Base-by-base conservation (phyloP, 2,329 filamentous ascomycete species). In the Thielaviopsis populi region DNA sequence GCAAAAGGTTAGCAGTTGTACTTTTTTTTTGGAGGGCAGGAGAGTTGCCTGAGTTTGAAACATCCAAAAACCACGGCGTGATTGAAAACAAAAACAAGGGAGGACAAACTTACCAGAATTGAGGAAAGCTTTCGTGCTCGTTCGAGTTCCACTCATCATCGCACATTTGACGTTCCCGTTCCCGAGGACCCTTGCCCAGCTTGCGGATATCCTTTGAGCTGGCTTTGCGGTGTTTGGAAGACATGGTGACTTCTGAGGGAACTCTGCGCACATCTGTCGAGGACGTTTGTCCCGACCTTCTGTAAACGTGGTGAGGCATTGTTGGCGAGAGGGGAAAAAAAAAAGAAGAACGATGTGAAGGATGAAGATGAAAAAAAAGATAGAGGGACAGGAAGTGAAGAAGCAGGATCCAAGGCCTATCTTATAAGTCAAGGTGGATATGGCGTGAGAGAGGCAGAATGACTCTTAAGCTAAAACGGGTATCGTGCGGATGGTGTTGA, bases 231-330 rank as follows among this genome's bases (percentile, higher is more conserved):
- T 74, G 74, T 69, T 79, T 73, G 60, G 72, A 70, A 43, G 80
- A 77, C 53, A 79, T 75, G 70, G 78, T 79, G 68, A 77, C 74
- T 67, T 77, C 78, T 10, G 77, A 69, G 48, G 77, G 71, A 64
- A 81, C 79, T 61, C 60, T 50, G 53, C 80, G 78, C 27, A 80
- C 77, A 68, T 83, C 81, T 50, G 80, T 81, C 72, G 75, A 75
- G 63, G 80, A 81, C 53, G 78, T 76, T 72, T 80, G 80, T 66
- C 75, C 74, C 66, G 77, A 76, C 69, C 72, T 74, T 73, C 81
- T 79, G 66, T 81, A 80, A 56, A 81, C 78, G 69, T 81, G 78
- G 66, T 83, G 80, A 72, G 82, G 79, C 81, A 83, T 83, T 66
- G 63, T 48, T 68, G 63, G 65, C 61, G 65, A 61, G 62, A 42